Base-by-base conservation (phyloP, 352 stramenopile species). In the Globisporangium acanthophoron region DNA sequence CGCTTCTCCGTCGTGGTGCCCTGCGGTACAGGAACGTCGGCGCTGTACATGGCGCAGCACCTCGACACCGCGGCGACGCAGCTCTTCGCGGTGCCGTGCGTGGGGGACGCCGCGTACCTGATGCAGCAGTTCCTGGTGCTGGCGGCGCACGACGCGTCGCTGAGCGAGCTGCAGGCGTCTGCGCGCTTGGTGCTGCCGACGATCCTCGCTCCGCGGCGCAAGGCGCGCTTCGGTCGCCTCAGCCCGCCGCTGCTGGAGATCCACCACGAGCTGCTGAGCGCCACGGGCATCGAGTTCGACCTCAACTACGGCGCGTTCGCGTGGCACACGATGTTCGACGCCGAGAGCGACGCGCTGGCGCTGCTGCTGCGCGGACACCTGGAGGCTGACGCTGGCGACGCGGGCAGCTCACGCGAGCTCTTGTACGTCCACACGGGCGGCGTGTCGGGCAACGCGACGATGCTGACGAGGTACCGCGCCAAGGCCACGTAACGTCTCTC, bases 401-500 rank as follows among this genome's bases (percentile, higher is more conserved):
- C 47, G 5, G 12, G 27, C 11, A 15, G 12, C 3, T 15, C 40
- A 56, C 66, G 80, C 5, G 70, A 92, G 56, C 51, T 95, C 18
- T 52, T 95, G 24, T 95, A 95, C 59, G 60, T 95, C 12, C 85
- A 95, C 67, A 91, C 81, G 0, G 85, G 85, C 39, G 85, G 85
- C 11, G 73, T 85, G 0, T 87, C 76, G 0, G 85, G 85, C 8
- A 95, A 95, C 57, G 54, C 65, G 31, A 84, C 74, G 13, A 92
- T 93, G 80, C 59, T 92, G 20, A 74, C 67, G 9, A 69, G 85
- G 35, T 95, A 93, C 51, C 24, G 24, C 5, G 54, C 54, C 5
- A 73, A 85, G 61, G 6, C 3, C 31, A 37, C 6, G 31, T 9
- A 37, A 7, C 6, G 31, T 37, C 31, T 6, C 31, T 6, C 9